Base-by-base conservation (phyloP, 257 asterid species). In the Gentiana macrophylla region DNA sequence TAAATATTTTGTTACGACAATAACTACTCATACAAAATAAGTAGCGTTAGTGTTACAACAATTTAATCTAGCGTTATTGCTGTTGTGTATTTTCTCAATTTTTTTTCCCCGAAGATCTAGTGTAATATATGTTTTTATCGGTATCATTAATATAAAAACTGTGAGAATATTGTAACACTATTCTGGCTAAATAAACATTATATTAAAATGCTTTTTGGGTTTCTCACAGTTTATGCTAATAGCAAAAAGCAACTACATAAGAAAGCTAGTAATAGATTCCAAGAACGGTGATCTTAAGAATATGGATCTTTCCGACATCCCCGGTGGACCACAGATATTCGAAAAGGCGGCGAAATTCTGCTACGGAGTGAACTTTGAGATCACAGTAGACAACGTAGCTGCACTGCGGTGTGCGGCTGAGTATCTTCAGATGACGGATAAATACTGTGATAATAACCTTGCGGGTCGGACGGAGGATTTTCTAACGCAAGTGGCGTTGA, bases 301-400 rank as follows among this genome's bases (percentile, higher is more conserved):
- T 63, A 78, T 92, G 56, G 60, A 81, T 52, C 83, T 92, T 24
- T 81, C 97, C 0, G 84, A 72, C 43, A 80, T 92, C 1, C 97
- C 98, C 0, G 98, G 98, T 2, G 98, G 98, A 6, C 84, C 97
- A 10, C 95, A 92, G 57, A 81, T 80, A 35, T 92, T 92, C 36
- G 98, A 92, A 41, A 92, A 81, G 52, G 80, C 98, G 4, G 97
- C 98, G 0, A 92, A 87, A 47, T 92, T 92, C 67, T 92, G 98
- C 74, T 92, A 88, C 4, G 95, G 95, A 2, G 94, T 85, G 24
- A 92, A 92, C 81, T 92, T 92, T 57, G 97, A 92, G 82, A 92
- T 88, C 77, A 92, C 95, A 1, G 94, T 92, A 8, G 86, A 92
- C 37, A 88, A 88, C 81, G 94, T 92, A 4, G 98, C 94, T 0